These are phyloP conservation scores for Phaeophleospora eucalypticola DNA, from an alignment of 2,329 filamentous ascomycete genomes.

Conservation along the genomic window DNA sequence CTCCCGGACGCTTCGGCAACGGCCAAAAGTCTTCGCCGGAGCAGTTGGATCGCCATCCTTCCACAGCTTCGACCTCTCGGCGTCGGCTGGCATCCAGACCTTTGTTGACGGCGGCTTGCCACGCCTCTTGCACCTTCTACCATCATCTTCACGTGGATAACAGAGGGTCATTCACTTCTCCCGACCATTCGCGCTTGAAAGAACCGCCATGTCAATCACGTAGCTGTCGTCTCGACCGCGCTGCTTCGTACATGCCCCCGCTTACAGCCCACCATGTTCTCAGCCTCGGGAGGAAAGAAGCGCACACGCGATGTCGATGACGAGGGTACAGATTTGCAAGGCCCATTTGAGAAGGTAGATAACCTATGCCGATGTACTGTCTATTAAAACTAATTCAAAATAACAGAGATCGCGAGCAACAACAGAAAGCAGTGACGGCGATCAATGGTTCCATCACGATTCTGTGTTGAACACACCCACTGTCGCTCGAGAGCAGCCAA, in stretches of 20 bases:
- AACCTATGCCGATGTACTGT: background rate
- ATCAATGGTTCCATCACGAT: constrained; percentile 21
- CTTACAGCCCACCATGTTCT: constrained; percentile 8
- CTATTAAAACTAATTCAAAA: constrained; percentile 1
- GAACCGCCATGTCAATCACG: too few relatives aligned
- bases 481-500: constrained; percentile 18
- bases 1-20: too few relatives aligned
- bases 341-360: constrained; percentile 18
- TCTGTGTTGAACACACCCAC: constrained; percentile 29
- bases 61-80: too few relatives aligned
- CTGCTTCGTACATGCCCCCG: background rate
- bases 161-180: too few relatives aligned
- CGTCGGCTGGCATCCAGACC: too few relatives aligned
- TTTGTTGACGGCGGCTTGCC: too few relatives aligned
- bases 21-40: too few relatives aligned
- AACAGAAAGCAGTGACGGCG: constrained; percentile 13
- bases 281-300: constrained; percentile 16
- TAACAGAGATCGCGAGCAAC: constrained; percentile 19
- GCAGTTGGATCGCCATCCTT: too few relatives aligned
- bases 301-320: constrained; percentile 14
- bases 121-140: background rate
- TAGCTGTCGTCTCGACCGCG: background rate
- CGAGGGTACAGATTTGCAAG: constrained; percentile 7
- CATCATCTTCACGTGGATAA: background rate
- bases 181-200: too few relatives aligned